A percentile compares a stretch with the other conserved stretches of the same genome.
Conservation (phyloP, 768 basidiomycete genomes). For the Roridomyces roridus region DNA sequence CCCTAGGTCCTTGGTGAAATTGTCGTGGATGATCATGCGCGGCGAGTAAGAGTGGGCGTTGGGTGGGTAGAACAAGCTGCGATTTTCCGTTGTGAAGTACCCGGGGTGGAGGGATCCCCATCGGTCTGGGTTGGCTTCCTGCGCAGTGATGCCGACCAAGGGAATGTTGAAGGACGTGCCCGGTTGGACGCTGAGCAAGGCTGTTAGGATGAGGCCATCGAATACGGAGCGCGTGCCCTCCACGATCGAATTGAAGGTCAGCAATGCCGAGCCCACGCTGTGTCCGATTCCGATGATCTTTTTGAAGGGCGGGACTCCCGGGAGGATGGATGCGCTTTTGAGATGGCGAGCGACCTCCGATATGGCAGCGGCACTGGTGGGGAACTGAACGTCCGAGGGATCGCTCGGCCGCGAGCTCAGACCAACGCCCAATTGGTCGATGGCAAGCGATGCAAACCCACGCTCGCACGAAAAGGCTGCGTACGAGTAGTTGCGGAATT, state of each 20-base stretch:
- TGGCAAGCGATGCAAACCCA: background rate
- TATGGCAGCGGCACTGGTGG: background rate
- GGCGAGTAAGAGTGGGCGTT: background rate
- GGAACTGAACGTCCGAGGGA: background rate
- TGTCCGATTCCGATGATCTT: background rate
- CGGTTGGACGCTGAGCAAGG: background rate
- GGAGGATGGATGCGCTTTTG: background rate
- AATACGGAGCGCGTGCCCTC: background rate
- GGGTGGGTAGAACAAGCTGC: background rate
- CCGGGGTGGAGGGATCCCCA: slow-evolving; percentile 1
- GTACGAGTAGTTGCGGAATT: slow-evolving; percentile 7
- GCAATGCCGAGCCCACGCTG: background rate
- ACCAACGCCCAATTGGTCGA: background rate
- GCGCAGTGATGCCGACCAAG: background rate
- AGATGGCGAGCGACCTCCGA: background rate
- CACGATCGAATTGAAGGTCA: background rate
- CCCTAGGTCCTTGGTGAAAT: background rate
- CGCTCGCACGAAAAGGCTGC: background rate
- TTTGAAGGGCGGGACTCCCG: background rate
- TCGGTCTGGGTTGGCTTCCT: background rate
- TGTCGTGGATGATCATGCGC: slow-evolving; percentile 1
- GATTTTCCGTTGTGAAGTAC: slow-evolving; percentile 1
- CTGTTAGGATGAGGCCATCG: slow-evolving; percentile 2
- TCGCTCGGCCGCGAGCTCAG: background rate
- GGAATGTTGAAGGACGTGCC: background rate